Percentiles rank a stretch among this genome's conserved stretches.
phyloP scores from a whole-genome alignment of 108 stramenopile species.

The Conticribra guillardii region DNA sequence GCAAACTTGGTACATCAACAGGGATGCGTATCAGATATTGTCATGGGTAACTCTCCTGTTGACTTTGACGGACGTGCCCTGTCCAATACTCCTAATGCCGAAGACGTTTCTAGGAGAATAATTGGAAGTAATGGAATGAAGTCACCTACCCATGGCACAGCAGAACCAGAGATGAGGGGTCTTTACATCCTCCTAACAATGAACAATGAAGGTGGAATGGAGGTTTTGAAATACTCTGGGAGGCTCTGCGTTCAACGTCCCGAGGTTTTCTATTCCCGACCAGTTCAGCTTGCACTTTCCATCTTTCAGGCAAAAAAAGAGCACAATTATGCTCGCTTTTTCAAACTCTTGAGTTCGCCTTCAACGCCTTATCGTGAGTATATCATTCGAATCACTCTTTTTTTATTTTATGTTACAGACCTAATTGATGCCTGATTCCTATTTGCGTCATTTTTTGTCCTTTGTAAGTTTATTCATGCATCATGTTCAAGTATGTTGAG shows the following conservation, averaged over 20 bases:
- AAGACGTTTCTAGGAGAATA: constrained; percentile 53
- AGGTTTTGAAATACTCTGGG: constrained; percentile 87
- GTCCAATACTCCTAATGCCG: constrained; percentile 46
- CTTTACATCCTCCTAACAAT: constrained; percentile 81
- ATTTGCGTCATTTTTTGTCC: background rate
- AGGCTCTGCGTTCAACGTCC: constrained; percentile 67
- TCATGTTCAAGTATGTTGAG: constrained; percentile 93
- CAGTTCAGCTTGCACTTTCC: constrained; percentile 83
- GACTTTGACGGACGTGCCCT: constrained; percentile 79
- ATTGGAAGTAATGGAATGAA: constrained; percentile 60
- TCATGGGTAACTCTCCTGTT: constrained; percentile 63
- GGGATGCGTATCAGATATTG: constrained; percentile 67
- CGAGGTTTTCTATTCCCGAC: constrained; percentile 75
- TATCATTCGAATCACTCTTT: background rate
- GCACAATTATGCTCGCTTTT: constrained; percentile 89
- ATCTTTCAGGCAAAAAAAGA: constrained; percentile 86
- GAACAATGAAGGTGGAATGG: constrained; percentile 92
- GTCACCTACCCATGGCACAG: constrained; percentile 67
- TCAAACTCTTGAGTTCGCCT: constrained; percentile 61
- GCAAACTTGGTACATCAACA: constrained; percentile 43
- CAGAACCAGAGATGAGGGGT: constrained; percentile 89
- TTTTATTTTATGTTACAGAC: constrained; percentile 5
- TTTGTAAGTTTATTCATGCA: constrained; percentile 58
- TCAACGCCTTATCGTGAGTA: constrained; percentile 71
- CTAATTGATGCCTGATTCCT: background rate